Evolutionary conservation across 306 rosid species (phyloP).

Genomic region (Rubus parviflorus): DNA sequence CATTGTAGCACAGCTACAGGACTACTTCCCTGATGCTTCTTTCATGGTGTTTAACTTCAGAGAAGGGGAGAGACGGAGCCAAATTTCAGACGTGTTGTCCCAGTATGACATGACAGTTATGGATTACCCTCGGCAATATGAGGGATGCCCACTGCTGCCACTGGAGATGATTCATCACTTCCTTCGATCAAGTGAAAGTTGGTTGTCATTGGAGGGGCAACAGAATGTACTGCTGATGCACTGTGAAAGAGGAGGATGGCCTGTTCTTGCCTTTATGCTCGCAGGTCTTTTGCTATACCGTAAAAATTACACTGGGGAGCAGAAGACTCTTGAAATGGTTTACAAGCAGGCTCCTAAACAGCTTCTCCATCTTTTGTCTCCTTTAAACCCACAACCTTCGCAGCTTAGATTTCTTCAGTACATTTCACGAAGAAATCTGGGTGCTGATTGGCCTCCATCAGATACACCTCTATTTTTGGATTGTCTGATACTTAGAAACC

Average conservation of each 20-base stretch:
- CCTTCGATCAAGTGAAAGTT: slow-evolving; percentile 96
- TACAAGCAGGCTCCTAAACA: slow-evolving; percentile 98
- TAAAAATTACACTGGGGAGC: slow-evolving; percentile 92
- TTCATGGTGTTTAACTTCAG: slow-evolving; percentile 94
- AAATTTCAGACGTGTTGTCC: slow-evolving; percentile 74
- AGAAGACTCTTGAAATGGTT: slow-evolving; percentile 93
- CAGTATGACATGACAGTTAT: slow-evolving; percentile 97
- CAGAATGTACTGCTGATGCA: slow-evolving; percentile 95
- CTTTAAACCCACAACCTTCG: slow-evolving; percentile 93
- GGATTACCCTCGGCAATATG: slow-evolving; percentile 96
- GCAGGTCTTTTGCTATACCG: slow-evolving; percentile 85
- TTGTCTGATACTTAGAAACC: slow-evolving; percentile 76
- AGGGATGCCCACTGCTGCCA: slow-evolving; percentile 86
- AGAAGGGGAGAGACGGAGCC: slow-evolving; percentile 82
- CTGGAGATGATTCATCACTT: slow-evolving; percentile 96
- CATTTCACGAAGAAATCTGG: slow-evolving; percentile 84
- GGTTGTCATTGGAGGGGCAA: slow-evolving; percentile 93
- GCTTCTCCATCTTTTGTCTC: slow-evolving; percentile 75
- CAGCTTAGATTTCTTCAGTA: slow-evolving; percentile 96
- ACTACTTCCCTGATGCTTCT: slow-evolving; percentile 89
- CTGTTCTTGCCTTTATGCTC: slow-evolving; percentile 96
- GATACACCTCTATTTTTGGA: slow-evolving; percentile 81
- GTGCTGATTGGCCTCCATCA: slow-evolving; percentile 89
- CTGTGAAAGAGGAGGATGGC: slow-evolving; percentile 99
- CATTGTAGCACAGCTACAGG: slow-evolving; percentile 87